Evolutionary conservation across 2,329 filamentous ascomycete genomes (phyloP), one percentile per base, ranked within the genome.

Genomic region (Epicoccum nigrum): DNA sequence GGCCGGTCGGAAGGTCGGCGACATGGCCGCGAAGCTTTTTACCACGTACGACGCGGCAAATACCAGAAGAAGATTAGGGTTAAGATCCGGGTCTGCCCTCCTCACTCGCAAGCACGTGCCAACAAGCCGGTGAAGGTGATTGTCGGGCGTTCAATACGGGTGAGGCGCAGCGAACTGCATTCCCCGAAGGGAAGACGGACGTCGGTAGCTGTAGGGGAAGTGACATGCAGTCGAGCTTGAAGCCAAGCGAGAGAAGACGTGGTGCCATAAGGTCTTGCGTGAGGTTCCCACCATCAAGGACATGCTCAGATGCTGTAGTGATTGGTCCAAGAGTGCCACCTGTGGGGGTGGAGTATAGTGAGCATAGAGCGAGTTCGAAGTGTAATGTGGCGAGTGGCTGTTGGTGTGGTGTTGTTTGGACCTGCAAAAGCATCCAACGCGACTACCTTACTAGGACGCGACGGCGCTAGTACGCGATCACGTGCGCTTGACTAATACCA

Each of bases 21-120:
- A 88, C 86, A 83, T 77, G 79, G 74, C 72, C 70, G 66, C 64
- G 64, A 69, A 57, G 45, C 70, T 73, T 16, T 67, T 45, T 54
- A 45, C 58, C 80, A 84, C 65, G 59, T 55, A 58, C 70, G 47
- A 67, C 85, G 56, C 65, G 59, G 67, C 55, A 64, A 73, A 70
- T 85, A 86, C 90, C 89, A 88, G 85, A 79, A 74, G 78, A 76
- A 79, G 79, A 83, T 89, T 96, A 96, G 92, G 92, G 92, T 96
- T 96, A 96, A 92, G 89, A 92, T 92, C 89, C 90, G 86, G 87
- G 79, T 76, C 79, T 79, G 80, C 84, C 87, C 83, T 81, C 83
- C 76, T 76, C 77, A 73, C 70, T 70, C 68, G 62, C 63, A 55
- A 59, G 49, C 60, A 55, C 59, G 51, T 49, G 64, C 65, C 64